phyloP scores from a whole-genome alignment of 164 flowering plant species.

The Chimonanthus praecox region DNA sequence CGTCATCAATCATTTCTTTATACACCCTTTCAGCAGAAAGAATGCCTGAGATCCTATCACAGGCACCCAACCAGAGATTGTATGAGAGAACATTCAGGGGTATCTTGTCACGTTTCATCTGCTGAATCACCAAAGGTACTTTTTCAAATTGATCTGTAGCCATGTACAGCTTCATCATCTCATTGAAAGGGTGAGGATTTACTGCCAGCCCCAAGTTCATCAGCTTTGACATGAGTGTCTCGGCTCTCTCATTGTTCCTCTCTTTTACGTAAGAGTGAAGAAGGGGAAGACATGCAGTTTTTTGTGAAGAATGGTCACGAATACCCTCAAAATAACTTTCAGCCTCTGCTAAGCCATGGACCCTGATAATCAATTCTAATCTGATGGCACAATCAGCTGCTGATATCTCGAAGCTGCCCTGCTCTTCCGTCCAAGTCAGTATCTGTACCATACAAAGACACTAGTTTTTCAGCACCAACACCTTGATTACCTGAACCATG shows the following conservation, averaged over 20 bases:
- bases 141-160: conserved; percentile 35
- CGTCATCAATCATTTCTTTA: conserved; percentile 40
- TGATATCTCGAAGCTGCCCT: conserved; percentile 21
- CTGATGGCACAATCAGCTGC: conserved; percentile 36
- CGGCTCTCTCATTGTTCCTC: conserved; percentile 32
- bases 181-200: conserved; percentile 42
- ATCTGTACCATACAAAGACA: conserved; percentile 21
- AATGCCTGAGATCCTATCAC: conserved; percentile 28
- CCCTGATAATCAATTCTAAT: conserved; percentile 39
- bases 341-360: conserved; percentile 27
- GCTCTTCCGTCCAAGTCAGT: conserved; percentile 23
- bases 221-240: conserved; percentile 47
- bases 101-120: conserved; percentile 46
- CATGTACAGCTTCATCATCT: conserved; percentile 59
- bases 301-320: conserved; percentile 22
- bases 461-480: conserved; percentile 1
- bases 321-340: conserved; percentile 41
- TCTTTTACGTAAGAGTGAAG: conserved; percentile 44
- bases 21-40: conserved; percentile 33
- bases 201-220: conserved; percentile 31
- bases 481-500: background rate
- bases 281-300: conserved; percentile 47
- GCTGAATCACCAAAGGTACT: conserved; percentile 32
- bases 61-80: conserved; percentile 60
- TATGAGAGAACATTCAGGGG: conserved; percentile 48